Evolutionary conservation across 768 basidiomycete genomes (phyloP).

Genomic region (Boletus vermiculosoides): DNA sequence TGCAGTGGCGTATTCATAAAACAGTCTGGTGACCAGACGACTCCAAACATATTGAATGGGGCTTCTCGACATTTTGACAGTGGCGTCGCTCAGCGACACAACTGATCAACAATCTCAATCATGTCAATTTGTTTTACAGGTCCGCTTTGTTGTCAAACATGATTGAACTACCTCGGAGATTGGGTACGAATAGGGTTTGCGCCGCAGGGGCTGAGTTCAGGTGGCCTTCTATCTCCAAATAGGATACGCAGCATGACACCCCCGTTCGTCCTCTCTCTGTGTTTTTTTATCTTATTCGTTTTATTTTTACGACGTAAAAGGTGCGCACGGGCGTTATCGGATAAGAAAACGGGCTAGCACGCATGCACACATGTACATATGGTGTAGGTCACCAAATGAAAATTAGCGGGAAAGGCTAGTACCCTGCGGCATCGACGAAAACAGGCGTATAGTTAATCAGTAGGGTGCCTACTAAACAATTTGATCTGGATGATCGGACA

Average conservation of each 20-base stretch:
- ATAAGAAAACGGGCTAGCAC: neutral
- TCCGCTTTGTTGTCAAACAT: constrained; percentile 18
- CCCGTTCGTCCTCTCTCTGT: constrained; percentile 1
- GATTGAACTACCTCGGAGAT: constrained; percentile 28
- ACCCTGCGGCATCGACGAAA: neutral
- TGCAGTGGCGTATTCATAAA: constrained; percentile 20
- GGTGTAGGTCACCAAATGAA: constrained; percentile 7
- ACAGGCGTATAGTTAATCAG: neutral
- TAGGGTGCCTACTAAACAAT: constrained; percentile 1
- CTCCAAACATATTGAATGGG: constrained; percentile 9
- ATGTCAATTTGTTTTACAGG: constrained; percentile 18
- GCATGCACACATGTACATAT: neutral
- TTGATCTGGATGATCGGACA: constrained; percentile 10
- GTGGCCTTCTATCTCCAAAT: constrained; percentile 25
- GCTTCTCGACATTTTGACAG: constrained; percentile 20
- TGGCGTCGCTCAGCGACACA: constrained; percentile 22
- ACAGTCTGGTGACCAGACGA: neutral
- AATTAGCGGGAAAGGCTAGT: constrained; percentile 5
- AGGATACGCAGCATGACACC: constrained; percentile 14
- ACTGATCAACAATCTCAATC: constrained; percentile 17
- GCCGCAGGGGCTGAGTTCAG: constrained; percentile 17
- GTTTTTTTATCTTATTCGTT: neutral
- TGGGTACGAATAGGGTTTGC: constrained; percentile 23
- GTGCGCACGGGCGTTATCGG: constrained; percentile 3
- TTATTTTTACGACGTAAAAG: constrained; percentile 26